These are phyloP conservation scores for Camelina sativa DNA, from an alignment of 345 rosid species.

Conservation along the genomic window DNA sequence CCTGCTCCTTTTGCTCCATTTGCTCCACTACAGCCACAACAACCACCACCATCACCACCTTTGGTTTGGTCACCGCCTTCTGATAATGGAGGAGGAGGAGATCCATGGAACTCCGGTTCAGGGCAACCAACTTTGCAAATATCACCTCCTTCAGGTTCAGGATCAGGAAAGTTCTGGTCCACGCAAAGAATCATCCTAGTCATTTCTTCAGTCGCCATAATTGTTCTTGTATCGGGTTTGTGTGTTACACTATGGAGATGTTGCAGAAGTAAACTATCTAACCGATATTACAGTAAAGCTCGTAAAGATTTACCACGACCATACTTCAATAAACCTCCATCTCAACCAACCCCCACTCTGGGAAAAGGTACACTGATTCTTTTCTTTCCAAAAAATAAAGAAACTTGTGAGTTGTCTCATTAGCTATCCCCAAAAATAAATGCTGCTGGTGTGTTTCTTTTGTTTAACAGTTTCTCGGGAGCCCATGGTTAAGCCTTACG, in stretches of 20 bases:
- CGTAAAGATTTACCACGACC: constrained; percentile 43
- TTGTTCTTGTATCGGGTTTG: constrained; percentile 48
- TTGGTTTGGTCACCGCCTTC: constrained; percentile 50
- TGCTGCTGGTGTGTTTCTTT: constrained; percentile 11
- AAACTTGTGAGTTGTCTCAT: constrained; percentile 27
- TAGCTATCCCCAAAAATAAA: neutral
- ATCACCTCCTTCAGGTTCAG: constrained; percentile 48
- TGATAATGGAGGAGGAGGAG: constrained; percentile 33
- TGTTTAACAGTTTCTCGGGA: constrained; percentile 54
- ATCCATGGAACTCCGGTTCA: constrained; percentile 38
- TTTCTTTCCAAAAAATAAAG: neutral
- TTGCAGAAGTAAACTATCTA: constrained; percentile 49
- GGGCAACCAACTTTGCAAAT: constrained; percentile 49
- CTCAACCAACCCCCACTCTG: constrained; percentile 33
- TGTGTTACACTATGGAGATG: constrained; percentile 57
- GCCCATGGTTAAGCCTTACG: constrained; percentile 47
- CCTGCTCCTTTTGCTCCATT: constrained; percentile 62
- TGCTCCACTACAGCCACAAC: constrained; percentile 52
- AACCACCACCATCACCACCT: constrained; percentile 55
- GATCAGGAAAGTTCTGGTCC: constrained; percentile 48
- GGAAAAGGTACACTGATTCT: constrained; percentile 55
- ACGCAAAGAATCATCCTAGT: constrained; percentile 51
- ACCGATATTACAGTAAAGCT: constrained; percentile 36
- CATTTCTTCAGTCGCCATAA: constrained; percentile 50
- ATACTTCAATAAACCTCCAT: constrained; percentile 48